Conservation (phyloP, 2,329 filamentous ascomycete genomes). For the Madurella mycetomatis region DNA sequence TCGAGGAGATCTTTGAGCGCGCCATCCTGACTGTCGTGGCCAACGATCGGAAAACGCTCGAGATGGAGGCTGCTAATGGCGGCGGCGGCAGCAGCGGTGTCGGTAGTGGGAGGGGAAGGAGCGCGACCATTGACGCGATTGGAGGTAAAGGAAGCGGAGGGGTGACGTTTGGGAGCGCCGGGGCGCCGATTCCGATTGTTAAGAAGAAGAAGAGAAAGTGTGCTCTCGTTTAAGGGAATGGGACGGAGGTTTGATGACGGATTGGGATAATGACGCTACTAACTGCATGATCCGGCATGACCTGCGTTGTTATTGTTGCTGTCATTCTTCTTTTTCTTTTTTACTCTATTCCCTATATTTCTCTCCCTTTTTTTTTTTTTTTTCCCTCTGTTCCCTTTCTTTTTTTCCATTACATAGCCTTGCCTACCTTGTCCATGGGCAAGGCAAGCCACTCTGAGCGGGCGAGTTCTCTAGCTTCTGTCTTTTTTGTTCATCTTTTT, state of each 20-base stretch:
- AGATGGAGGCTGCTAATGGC: conserved; percentile 42
- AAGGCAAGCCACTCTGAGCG: background rate
- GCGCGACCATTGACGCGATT: conserved; percentile 20
- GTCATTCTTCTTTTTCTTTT: conserved; percentile 15
- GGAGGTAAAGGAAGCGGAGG: conserved; percentile 30
- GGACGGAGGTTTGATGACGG: background rate
- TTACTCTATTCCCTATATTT: too few species aligned
- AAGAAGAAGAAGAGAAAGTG: conserved; percentile 85
- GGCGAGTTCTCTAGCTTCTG: background rate
- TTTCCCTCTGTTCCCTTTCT: conserved; percentile 14
- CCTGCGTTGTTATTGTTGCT: conserved; percentile 9
- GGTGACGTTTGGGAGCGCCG: conserved; percentile 34
- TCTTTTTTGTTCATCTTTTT: conserved; percentile 19
- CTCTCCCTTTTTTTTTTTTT: conserved; percentile 12
- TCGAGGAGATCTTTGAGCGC: conserved; percentile 92
- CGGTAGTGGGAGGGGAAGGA: conserved; percentile 18
- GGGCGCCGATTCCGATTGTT: conserved; percentile 38
- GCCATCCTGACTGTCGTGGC: conserved; percentile 87
- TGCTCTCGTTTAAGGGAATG: conserved; percentile 61
- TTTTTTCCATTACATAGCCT: conserved; percentile 22
- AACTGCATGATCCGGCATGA: conserved; percentile 26
- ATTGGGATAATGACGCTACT: conserved; percentile 11
- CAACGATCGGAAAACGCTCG: conserved; percentile 65
- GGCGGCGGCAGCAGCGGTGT: conserved; percentile 33
- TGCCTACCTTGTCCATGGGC: conserved; percentile 7